Conservation (phyloP, 2,329 filamentous ascomycete species). For the Microcyclosporella mali region DNA sequence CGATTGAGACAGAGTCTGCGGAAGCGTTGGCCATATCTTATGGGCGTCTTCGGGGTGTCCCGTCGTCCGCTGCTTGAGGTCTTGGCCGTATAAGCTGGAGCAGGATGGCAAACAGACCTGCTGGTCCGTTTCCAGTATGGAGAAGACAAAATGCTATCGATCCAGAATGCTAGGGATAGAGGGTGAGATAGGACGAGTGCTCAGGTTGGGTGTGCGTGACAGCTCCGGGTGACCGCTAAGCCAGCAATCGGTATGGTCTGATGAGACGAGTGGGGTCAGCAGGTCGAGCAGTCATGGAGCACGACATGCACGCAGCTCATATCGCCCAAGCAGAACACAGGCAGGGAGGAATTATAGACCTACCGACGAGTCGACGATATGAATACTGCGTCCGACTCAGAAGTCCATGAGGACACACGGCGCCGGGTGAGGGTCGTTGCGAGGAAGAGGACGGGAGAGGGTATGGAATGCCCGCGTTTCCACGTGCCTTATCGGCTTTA, state of each 20-base stretch:
- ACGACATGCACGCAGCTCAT: background rate
- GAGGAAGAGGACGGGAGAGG: too few relatives aligned
- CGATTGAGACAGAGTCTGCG: constrained; percentile 11
- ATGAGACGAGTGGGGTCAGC: background rate
- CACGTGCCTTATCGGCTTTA: too few relatives aligned
- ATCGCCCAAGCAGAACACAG: too few relatives aligned
- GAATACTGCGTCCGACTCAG: too few relatives aligned
- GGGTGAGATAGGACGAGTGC: background rate
- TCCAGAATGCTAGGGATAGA: background rate
- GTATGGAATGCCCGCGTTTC: too few relatives aligned
- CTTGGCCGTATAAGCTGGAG: background rate
- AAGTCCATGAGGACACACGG: too few relatives aligned
- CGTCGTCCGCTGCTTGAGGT: constrained; percentile 2
- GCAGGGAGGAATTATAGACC: too few relatives aligned
- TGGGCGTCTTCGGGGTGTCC: constrained; percentile 3
- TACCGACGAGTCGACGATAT: too few relatives aligned
- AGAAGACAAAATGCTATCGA: constrained; percentile 1
- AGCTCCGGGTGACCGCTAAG: constrained; percentile 2
- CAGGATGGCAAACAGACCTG: constrained; percentile 2
- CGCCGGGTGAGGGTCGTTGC: too few relatives aligned
- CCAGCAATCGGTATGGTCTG: background rate
- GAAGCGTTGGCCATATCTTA: constrained; percentile 14
- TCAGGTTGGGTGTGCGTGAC: background rate
- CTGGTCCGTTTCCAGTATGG: background rate
- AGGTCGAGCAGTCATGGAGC: too few relatives aligned